Evolutionary conservation across 164 flowering plant species (phyloP), one percentile per base, ranked within the genome.

Genomic region (Kingdonia uniflora): DNA sequence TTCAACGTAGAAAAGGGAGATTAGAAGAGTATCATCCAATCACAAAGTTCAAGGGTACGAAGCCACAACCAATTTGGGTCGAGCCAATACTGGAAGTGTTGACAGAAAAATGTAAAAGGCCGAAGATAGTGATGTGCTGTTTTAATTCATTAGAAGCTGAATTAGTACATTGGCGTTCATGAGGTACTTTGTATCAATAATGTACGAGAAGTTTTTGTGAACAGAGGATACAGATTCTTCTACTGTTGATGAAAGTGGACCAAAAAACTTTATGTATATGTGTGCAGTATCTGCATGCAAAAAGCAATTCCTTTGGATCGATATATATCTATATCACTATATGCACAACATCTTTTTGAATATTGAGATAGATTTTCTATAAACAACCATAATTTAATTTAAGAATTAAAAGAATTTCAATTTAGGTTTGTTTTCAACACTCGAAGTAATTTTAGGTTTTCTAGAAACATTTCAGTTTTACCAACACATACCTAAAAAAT

Each of bases 151-250:
- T 59, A 66, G 51, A 42, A 40, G 59, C 61, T 62, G 71, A 48
- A 83, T 74, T 33, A 53, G 46, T 38, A 19, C 15, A 49, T 80
- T 64, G 13, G 70, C 58, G 59, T 77, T 82, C 66, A 92, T 56
- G 26, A 88, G 81, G 45, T 71, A 53, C 71, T 92, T 92, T 25
- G 98, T 88, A 62, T 92, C 97, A 52, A 86, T 58, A 19, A 88
- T 71, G 59, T 68, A 54, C 0, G 88, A 85, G 50, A 92, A 84
- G 63, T 56, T 50, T 62, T 78, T 69, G 64, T 79, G 79, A 47
- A 88, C 47, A 19, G 71, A 66, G 33, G 87, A 67, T 51, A 65
- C 80, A 71, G 76, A 92, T 50, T 86, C 95, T 65, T 77, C 83
- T 33, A 76, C 71, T 52, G 85, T 71, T 7, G 61, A 62, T 55